Percentiles rank a stretch among this genome's conserved stretches.
Conservation (phyloP, 2,329 filamentous ascomycete genomes). For the Curvularia hawaiiensis region DNA sequence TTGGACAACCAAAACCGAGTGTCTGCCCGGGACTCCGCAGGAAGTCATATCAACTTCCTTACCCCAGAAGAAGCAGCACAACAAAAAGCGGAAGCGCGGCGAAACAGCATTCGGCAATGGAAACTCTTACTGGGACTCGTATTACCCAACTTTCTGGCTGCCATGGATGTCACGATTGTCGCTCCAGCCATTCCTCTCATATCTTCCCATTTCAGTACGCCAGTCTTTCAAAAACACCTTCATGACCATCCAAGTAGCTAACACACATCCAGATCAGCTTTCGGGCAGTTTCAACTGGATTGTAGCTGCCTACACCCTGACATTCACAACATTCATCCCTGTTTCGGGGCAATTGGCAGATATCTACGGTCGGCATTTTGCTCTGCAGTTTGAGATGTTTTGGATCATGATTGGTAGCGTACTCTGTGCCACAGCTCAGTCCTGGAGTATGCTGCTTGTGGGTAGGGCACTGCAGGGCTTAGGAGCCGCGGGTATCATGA, state of each 20-base stretch:
- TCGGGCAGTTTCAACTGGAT: constrained; percentile 64
- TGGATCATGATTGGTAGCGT: constrained; percentile 61
- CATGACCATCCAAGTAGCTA: constrained; percentile 8
- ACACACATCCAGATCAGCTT: constrained; percentile 53
- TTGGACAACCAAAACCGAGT: neutral
- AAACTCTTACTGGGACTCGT: constrained; percentile 65
- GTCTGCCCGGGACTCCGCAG: neutral
- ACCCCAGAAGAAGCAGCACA: constrained; percentile 19
- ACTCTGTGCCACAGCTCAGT: constrained; percentile 64
- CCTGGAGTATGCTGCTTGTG: constrained; percentile 65
- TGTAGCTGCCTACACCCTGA: constrained; percentile 70
- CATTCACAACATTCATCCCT: constrained; percentile 69
- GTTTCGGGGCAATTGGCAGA: constrained; percentile 69
- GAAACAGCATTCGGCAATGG: constrained; percentile 56
- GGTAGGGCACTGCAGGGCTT: constrained; percentile 68
- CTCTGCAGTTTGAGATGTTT: constrained; percentile 62
- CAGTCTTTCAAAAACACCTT: neutral
- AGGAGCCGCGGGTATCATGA: constrained; percentile 65
- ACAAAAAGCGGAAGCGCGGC: constrained; percentile 20
- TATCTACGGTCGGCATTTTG: constrained; percentile 66
- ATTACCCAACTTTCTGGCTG: constrained; percentile 65
- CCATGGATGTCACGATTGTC: constrained; percentile 68
- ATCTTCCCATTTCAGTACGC: constrained; percentile 65
- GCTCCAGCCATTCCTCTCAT: constrained; percentile 66
- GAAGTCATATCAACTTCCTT: constrained; percentile 15